A percentile compares a stretch with the other conserved stretches of the same genome.
Evolutionary conservation across 305 asterid genomes (phyloP).

Genomic region (Solanum aculeatissimum): DNA sequence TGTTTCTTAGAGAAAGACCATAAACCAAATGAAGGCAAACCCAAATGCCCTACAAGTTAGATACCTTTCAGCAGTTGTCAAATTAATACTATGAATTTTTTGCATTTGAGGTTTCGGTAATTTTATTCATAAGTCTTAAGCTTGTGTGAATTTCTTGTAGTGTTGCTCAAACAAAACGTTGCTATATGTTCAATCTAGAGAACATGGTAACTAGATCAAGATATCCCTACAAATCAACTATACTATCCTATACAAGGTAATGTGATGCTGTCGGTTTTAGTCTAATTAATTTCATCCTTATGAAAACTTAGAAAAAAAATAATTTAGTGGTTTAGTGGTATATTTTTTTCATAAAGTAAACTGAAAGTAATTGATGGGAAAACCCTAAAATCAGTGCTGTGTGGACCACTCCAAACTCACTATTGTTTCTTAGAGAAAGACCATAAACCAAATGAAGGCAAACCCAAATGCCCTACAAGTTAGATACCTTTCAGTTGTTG

Average conservation of each 20-base stretch:
- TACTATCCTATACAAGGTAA: not conserved
- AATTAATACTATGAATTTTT: not conserved
- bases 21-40: not conserved
- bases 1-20: not conserved
- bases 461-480: not conserved
- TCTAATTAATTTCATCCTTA: not conserved
- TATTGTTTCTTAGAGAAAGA: not conserved
- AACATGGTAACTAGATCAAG: not conserved
- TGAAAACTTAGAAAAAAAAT: not conserved
- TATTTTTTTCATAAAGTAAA: not conserved
- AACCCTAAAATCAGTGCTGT: not conserved
- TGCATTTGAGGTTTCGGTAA: not conserved
- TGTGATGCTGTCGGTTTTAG: not conserved
- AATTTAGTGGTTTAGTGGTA: no score
- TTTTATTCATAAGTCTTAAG: not conserved
- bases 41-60: not conserved
- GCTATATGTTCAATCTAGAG: not conserved
- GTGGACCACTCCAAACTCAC: not conserved
- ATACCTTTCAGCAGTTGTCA: not conserved
- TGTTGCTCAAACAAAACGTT: not conserved
- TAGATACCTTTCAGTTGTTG: not conserved
- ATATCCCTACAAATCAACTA: not conserved
- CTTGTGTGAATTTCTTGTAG: not conserved
- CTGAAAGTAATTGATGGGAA: not conserved
- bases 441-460: not conserved